Evolutionary conservation across 257 asterid genomes (phyloP).

Genomic region (Salvia hispanica): DNA sequence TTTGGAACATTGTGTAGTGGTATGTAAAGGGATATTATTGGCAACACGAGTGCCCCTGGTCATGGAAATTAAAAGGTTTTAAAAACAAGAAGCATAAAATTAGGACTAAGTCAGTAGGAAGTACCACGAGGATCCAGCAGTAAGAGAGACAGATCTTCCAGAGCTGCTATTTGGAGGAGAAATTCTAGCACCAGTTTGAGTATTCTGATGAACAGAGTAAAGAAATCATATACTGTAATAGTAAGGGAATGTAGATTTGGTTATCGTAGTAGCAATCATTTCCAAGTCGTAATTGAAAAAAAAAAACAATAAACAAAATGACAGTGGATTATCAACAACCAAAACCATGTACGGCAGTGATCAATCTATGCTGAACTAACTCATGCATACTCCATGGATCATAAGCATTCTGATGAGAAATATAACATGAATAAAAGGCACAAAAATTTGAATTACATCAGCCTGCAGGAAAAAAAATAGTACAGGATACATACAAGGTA

Average conservation of each 20-base stretch:
- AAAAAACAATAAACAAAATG: too few species aligned
- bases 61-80: conserved; percentile 27
- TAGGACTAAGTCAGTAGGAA: conserved; percentile 16
- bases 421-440: neutral
- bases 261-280: conserved; percentile 6
- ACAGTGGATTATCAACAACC: too few species aligned
- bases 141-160: conserved; percentile 86
- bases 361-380: too few species aligned
- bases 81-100: conserved; percentile 28
- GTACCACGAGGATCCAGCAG: conserved; percentile 94
- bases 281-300: neutral
- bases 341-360: too few species aligned
- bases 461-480: neutral
- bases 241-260: neutral
- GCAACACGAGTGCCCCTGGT: conserved; percentile 84
- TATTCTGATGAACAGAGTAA: conserved; percentile 35
- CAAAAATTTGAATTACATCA: neutral
- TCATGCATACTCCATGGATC: conserved; percentile 5
- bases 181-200: conserved; percentile 38
- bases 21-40: conserved; percentile 44
- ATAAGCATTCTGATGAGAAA: conserved; percentile 14
- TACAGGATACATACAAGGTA: neutral
- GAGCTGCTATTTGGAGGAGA: conserved; percentile 81
- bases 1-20: conserved; percentile 48
- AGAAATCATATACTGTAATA: neutral